Evolutionary conservation across 2,329 filamentous ascomycete species (phyloP), one percentile per base, ranked within the genome.

Genomic region (Zasmidium cellare): DNA sequence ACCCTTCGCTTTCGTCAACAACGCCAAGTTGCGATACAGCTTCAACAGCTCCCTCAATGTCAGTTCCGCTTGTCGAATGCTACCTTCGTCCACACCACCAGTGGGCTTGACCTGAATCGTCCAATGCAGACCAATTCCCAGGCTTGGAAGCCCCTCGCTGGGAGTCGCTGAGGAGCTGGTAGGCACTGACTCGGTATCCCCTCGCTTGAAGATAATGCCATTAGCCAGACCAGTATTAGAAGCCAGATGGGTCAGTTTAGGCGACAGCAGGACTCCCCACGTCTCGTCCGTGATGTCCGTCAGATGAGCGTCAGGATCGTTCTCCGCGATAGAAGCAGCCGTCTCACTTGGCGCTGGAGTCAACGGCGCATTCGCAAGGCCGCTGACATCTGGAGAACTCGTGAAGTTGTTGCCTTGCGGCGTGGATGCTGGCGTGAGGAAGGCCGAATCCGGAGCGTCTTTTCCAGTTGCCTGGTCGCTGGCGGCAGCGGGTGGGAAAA

Each of bases 261-360:
- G 54, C 1, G 59, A 63, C 45, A 90, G 80, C 16, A 94, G 78
- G 3, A 89, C 83, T 19, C 87, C 89, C 87, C 88, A 93, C 0
- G 84, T 88, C 62, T 90, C 88, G 66, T 94, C 90, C 1, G 86
- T 86, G 1, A 84, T 74, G 68, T 94, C 90, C 18, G 90, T 76
- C 11, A 96, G 82, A 19, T 87, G 83, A 0, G 87, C 84, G 57
- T 92, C 89, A 1, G 80, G 79, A 57, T 88, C 85, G 19, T 61
- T 64, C 60, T 67, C 41, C 48, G 81, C 75, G 65, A 85, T 81
- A 16, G 73, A 59, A 1, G 71, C 70, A 2, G 75, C 69, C 9
- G 56, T 80, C 23, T 78, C 83, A 2, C 81, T 79, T 1, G 81
- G 76, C 65, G 22, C 69, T 46, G 68, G 83, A 0, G 81, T 79